Evolutionary conservation across 495 filamentous ascomycete genomes (phyloP).

Genomic region (Penicillium alfredii): DNA sequence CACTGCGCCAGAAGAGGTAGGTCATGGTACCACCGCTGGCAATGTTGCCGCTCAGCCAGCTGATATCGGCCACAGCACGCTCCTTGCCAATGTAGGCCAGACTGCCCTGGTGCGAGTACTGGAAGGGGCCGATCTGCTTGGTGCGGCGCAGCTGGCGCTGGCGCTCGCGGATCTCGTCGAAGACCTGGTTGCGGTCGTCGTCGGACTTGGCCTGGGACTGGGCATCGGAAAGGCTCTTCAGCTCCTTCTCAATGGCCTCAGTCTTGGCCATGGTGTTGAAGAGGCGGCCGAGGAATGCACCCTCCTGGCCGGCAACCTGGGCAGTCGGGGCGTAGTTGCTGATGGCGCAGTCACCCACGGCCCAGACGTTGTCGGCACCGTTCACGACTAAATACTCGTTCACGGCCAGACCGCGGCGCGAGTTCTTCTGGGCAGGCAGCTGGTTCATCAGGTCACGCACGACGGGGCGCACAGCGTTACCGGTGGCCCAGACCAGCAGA

Average conservation of each 20-base stretch:
- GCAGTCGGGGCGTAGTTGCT: slow-evolving; percentile 97
- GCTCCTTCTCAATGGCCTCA: slow-evolving; percentile 66
- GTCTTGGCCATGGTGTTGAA: slow-evolving; percentile 98
- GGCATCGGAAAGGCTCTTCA: slow-evolving; percentile 54
- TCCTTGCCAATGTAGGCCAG: slow-evolving; percentile 98
- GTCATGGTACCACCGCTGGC: slow-evolving; percentile 76
- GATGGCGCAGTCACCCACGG: slow-evolving; percentile 81
- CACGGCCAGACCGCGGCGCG: slow-evolving; percentile 87
- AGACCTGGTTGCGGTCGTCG: slow-evolving; percentile 48
- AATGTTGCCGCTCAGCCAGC: slow-evolving; percentile 95
- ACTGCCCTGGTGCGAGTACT: slow-evolving; percentile 95
- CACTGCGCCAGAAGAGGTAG: slow-evolving; percentile 92
- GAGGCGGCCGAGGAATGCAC: slow-evolving; percentile 86
- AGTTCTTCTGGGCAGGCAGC: slow-evolving; percentile 91
- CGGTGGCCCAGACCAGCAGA: slow-evolving; percentile 96
- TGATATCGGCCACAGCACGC: slow-evolving; percentile 94
- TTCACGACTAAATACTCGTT: slow-evolving; percentile 99
- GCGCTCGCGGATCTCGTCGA: slow-evolving; percentile 70
- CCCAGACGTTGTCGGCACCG: slow-evolving; percentile 94
- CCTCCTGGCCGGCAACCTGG: slow-evolving; percentile 94
- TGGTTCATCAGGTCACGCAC: slow-evolving; percentile 86
- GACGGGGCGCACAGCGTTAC: slow-evolving; percentile 85
- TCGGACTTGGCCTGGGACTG: slow-evolving; percentile 58
- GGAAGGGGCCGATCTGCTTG: slow-evolving; percentile 92
- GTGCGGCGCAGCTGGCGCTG: slow-evolving; percentile 81